Percentiles rank a stretch among this genome's conserved stretches.
phyloP scores from a whole-genome alignment of 495 filamentous ascomycete species.

The Penicillium robsamsonii region DNA sequence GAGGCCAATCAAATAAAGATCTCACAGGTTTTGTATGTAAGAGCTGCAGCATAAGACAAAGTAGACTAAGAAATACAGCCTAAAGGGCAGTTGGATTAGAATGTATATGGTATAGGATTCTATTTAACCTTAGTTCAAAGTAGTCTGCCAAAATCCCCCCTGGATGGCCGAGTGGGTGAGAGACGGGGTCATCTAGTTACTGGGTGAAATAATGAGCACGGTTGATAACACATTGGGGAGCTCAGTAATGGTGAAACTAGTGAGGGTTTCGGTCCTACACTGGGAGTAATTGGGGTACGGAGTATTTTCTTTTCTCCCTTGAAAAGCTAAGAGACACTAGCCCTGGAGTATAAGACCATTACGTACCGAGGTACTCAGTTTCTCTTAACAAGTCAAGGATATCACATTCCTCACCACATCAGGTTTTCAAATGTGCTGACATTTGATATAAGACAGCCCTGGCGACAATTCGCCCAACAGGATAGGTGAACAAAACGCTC shows the following conservation, averaged over 20 bases:
- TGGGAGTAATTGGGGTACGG: neutral
- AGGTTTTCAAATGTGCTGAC: too few relatives aligned
- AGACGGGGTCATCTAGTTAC: neutral
- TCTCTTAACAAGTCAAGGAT: too few relatives aligned
- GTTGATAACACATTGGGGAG: conserved; percentile 1
- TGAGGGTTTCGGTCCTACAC: neutral
- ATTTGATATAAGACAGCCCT: too few relatives aligned
- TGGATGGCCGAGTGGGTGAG: conserved; percentile 5
- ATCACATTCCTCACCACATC: too few relatives aligned
- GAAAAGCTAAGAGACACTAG: too few relatives aligned
- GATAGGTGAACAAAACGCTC: too few relatives aligned
- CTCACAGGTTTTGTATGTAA: neutral
- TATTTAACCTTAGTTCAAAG: neutral
- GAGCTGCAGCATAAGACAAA: neutral
- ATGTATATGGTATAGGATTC: neutral
- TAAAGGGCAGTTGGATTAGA: neutral
- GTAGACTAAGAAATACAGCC: neutral
- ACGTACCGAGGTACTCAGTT: too few relatives aligned
- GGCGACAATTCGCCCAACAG: too few relatives aligned
- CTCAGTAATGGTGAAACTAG: neutral
- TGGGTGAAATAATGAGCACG: neutral
- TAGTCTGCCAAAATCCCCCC: neutral
- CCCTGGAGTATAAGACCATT: too few relatives aligned
- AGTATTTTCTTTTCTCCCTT: neutral
- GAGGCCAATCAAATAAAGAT: neutral